A percentile compares a stretch with the other conserved stretches of the same genome.
These are phyloP conservation scores for Neurospora sp. DNA, from an alignment of 2,329 filamentous ascomycete genomes.

Conservation along the genomic window DNA sequence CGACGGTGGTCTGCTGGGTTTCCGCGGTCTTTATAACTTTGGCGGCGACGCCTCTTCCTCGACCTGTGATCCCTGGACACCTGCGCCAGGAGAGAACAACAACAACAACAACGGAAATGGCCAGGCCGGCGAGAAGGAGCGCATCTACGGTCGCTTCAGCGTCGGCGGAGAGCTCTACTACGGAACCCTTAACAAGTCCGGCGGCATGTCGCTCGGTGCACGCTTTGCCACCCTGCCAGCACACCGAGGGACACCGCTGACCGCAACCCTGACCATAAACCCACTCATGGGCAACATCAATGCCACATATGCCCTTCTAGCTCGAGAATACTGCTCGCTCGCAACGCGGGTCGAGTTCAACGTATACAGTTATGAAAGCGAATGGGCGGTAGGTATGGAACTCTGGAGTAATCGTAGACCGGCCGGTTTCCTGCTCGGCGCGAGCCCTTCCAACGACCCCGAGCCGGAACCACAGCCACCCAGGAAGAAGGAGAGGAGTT, in stretches of 20 bases:
- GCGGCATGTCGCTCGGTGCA: conserved; percentile 78
- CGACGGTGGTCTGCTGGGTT: conserved; percentile 78
- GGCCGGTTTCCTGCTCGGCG: conserved; percentile 25
- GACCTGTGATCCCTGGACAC: conserved; percentile 10
- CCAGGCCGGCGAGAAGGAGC: conserved; percentile 36
- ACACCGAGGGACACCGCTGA: conserved; percentile 79
- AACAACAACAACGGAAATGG: conserved; percentile 9
- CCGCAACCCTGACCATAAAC: conserved; percentile 85
- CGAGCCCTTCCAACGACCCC: conserved; percentile 19
- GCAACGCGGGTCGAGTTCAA: conserved; percentile 95
- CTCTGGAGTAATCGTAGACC: conserved; percentile 64
- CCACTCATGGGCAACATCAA: conserved; percentile 90
- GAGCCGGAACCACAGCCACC: conserved; percentile 8
- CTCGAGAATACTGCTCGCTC: conserved; percentile 70
- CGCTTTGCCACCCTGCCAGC: conserved; percentile 80
- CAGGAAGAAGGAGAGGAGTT: conserved; percentile 29
- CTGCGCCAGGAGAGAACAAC: conserved; percentile 7
- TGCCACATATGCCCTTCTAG: conserved; percentile 84
- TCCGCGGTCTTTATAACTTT: conserved; percentile 91
- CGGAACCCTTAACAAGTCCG: conserved; percentile 85
- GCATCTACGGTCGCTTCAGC: conserved; percentile 72
- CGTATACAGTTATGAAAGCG: conserved; percentile 94
- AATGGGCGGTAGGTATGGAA: conserved; percentile 85
- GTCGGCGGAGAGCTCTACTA: conserved; percentile 93
- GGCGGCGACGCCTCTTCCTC: conserved; percentile 53